A percentile compares a stretch with the other conserved stretches of the same genome.
These are phyloP conservation scores for Penicillium psychrosexuale DNA, from an alignment of 2,329 filamentous ascomycete genomes.

Conservation along the genomic window DNA sequence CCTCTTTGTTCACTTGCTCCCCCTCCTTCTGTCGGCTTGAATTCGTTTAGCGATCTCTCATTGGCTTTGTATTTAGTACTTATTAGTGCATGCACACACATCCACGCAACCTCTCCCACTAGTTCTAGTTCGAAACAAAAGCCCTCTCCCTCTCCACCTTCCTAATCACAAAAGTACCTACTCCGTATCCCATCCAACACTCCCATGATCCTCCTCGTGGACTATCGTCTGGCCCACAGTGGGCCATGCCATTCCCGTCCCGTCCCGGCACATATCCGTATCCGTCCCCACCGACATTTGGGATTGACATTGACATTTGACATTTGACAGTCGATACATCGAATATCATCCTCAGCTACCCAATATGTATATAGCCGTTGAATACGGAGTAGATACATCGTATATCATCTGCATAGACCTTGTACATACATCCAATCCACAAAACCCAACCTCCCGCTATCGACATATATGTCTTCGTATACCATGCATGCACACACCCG, in stretches of 20 bases:
- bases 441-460: no score
- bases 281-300: not conserved
- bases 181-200: not conserved
- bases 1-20: not conserved
- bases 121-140: not conserved
- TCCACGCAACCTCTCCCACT: not conserved
- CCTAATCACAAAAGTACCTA: not conserved
- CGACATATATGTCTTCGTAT: no score
- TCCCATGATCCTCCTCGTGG: not conserved
- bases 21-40: not conserved
- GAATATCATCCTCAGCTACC: not conserved
- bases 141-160: not conserved
- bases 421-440: no score
- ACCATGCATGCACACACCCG: no score
- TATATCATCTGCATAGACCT: no score
- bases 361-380: no score
- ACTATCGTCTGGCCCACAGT: not conserved
- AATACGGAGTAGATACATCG: no score
- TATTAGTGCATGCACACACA: constrained; percentile 2
- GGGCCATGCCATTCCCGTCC: constrained; percentile 3
- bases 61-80: constrained; percentile 19
- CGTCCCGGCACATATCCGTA: not conserved
- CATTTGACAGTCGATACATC: not conserved
- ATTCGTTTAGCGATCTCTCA: constrained; percentile 13
- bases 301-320: not conserved